phyloP scores from a whole-genome alignment of 768 basidiomycete genomes.

The Strobilomyces dryophilus region DNA sequence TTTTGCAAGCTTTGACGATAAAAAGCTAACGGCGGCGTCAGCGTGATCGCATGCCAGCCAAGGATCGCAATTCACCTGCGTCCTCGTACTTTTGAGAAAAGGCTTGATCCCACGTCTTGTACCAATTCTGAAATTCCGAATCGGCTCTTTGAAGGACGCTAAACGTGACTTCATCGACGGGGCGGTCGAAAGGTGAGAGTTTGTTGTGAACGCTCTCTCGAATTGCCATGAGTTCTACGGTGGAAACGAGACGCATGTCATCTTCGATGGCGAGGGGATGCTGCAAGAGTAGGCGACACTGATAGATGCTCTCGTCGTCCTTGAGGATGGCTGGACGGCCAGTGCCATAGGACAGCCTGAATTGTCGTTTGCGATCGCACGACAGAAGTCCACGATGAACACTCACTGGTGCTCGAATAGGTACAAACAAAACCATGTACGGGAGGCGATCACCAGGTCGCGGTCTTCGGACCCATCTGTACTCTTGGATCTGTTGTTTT shows the following conservation, averaged over 20 bases:
- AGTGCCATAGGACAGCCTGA: conserved; percentile 91
- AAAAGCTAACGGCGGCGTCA: conserved; percentile 51
- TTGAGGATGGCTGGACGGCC: conserved; percentile 90
- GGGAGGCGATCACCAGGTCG: conserved; percentile 73
- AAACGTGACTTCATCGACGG: conserved; percentile 73
- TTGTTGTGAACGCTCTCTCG: conserved; percentile 84
- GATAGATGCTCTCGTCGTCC: conserved; percentile 86
- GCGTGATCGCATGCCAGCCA: conserved; percentile 4
- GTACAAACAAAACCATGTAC: conserved; percentile 93
- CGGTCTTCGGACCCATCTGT: conserved; percentile 59
- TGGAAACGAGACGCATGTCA: conserved; percentile 92
- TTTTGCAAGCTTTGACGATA: conserved; percentile 86
- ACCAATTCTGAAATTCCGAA: conserved; percentile 78
- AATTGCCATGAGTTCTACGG: conserved; percentile 88
- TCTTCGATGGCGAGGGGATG: conserved; percentile 90
- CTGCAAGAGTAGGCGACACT: conserved; percentile 73
- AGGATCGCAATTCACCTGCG: conserved; percentile 48
- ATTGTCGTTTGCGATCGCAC: not conserved
- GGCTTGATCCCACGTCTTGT: conserved; percentile 69
- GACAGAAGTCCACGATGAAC: not conserved
- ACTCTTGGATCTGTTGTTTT: conserved; percentile 49
- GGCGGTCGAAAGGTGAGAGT: conserved; percentile 72
- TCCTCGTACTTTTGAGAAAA: conserved; percentile 83
- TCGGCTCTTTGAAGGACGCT: conserved; percentile 69
- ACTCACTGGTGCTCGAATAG: conserved; percentile 92